These are phyloP conservation scores for Tilletia horrida DNA, from an alignment of 1,284 basidiomycete species.

Conservation along the genomic window DNA sequence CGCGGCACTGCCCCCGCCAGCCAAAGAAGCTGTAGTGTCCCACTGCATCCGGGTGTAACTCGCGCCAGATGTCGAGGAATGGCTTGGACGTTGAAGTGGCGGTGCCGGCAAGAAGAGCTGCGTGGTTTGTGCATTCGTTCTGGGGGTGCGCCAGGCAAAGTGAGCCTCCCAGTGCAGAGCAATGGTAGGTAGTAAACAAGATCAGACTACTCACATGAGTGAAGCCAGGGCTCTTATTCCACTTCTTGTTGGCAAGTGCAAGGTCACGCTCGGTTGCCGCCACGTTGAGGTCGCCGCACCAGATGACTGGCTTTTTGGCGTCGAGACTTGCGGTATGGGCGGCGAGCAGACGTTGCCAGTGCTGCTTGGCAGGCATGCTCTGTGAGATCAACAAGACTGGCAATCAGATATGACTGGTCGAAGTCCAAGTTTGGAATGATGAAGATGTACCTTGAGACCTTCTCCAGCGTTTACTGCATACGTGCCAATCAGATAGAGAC, in stretches of 20 bases:
- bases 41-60: slow-evolving; percentile 64
- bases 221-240: slow-evolving; percentile 56
- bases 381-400: slow-evolving; percentile 4
- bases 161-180: not conserved
- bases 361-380: slow-evolving; percentile 17
- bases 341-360: slow-evolving; percentile 53
- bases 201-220: slow-evolving; percentile 26
- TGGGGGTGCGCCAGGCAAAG: not conserved
- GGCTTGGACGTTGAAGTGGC: slow-evolving; percentile 45
- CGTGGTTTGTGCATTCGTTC: slow-evolving; percentile 42
- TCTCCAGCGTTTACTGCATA: slow-evolving; percentile 85
- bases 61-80: slow-evolving; percentile 78
- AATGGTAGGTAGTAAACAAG: not conserved
- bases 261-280: slow-evolving; percentile 60
- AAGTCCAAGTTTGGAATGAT: slow-evolving; percentile 7
- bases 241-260: slow-evolving; percentile 55
- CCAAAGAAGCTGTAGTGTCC: slow-evolving; percentile 76
- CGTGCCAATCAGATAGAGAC: slow-evolving; percentile 71
- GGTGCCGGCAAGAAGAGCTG: slow-evolving; percentile 45
- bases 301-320: slow-evolving; percentile 75
- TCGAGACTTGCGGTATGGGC: slow-evolving; percentile 69
- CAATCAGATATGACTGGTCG: slow-evolving; percentile 19
- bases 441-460: slow-evolving; percentile 65
- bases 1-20: slow-evolving; percentile 74
- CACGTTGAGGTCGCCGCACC: slow-evolving; percentile 85